These are phyloP conservation scores for Dothideomycetes sp. DNA, from an alignment of 2,329 filamentous ascomycete genomes.

Conservation along the genomic window DNA sequence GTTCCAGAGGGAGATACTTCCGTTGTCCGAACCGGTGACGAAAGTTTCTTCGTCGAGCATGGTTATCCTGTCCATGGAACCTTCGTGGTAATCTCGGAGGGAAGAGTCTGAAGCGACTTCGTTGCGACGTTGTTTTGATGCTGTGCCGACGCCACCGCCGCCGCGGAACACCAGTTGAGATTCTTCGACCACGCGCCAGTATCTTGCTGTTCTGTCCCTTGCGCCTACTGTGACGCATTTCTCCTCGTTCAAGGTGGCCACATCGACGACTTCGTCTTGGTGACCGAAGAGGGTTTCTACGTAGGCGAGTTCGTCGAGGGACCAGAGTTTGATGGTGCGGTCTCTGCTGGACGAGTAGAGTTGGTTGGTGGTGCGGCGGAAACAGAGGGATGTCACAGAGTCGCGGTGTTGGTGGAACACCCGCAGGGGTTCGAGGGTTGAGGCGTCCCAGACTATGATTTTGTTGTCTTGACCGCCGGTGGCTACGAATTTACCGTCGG, in stretches of 20 bases:
- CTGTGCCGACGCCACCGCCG: conserved; percentile 43
- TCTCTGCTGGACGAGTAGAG: conserved; percentile 86
- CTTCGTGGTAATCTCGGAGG: conserved; percentile 52
- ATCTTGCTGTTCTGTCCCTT: conserved; percentile 77
- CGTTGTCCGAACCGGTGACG: conserved; percentile 89
- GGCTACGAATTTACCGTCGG: conserved; percentile 82
- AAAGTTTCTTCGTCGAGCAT: conserved; percentile 85
- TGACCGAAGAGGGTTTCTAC: conserved; percentile 94
- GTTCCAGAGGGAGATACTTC: conserved; percentile 77
- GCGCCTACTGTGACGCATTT: conserved; percentile 85
- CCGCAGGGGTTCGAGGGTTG: conserved; percentile 65
- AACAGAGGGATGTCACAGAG: conserved; percentile 73
- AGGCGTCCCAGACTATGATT: conserved; percentile 80
- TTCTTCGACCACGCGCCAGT: conserved; percentile 96
- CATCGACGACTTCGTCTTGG: conserved; percentile 78
- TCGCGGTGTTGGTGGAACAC: conserved; percentile 90
- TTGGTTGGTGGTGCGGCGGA: conserved; percentile 66
- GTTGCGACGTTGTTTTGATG: conserved; percentile 39
- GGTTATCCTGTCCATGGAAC: conserved; percentile 83
- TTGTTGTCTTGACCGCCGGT: conserved; percentile 80
- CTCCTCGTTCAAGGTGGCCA: conserved; percentile 75
- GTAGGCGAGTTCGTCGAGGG: conserved; percentile 82
- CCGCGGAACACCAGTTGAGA: conserved; percentile 91
- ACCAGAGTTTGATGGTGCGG: conserved; percentile 92
- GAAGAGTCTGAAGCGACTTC: conserved; percentile 25